Evolutionary conservation across 208 protist species (phyloP).

Genomic region (Leishmania braziliensis): DNA sequence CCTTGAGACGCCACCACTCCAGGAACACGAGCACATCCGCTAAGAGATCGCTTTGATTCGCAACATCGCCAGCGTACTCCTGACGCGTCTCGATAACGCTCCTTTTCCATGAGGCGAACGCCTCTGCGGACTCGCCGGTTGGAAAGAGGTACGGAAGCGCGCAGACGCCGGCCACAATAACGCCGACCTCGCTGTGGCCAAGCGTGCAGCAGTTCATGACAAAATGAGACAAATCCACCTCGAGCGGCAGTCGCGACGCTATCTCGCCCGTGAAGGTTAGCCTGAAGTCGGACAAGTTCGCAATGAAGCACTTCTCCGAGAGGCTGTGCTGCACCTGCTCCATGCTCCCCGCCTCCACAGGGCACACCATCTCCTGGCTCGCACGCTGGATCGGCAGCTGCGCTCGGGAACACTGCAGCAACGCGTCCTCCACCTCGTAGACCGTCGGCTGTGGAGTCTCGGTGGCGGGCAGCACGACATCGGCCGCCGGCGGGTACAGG

Average conservation of each 20-base stretch:
- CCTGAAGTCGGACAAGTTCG: slow-evolving; percentile 41
- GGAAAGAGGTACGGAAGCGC: slow-evolving; percentile 57
- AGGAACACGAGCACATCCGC: slow-evolving; percentile 82
- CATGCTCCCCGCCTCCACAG: slow-evolving; percentile 58
- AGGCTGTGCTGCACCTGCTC: slow-evolving; percentile 73
- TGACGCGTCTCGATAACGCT: slow-evolving; percentile 49
- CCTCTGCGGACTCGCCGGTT: slow-evolving; percentile 32
- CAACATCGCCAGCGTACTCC: slow-evolving; percentile 70
- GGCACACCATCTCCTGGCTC: slow-evolving; percentile 36
- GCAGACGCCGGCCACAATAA: slow-evolving; percentile 64
- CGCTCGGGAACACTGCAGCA: slow-evolving; percentile 76
- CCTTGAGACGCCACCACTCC: slow-evolving; percentile 67
- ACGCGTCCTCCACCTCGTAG: slow-evolving; percentile 68
- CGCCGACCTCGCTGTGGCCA: slow-evolving; percentile 75
- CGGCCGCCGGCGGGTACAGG: slow-evolving; percentile 65
- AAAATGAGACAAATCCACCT: slow-evolving; percentile 74
- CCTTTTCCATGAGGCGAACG: slow-evolving; percentile 39
- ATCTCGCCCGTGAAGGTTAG: slow-evolving; percentile 89
- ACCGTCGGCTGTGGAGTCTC: slow-evolving; percentile 39
- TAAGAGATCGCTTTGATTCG: slow-evolving; percentile 78
- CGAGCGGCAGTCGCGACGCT: slow-evolving; percentile 68
- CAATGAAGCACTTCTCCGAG: slow-evolving; percentile 77
- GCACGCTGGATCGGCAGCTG: slow-evolving; percentile 54
- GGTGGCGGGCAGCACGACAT: slow-evolving; percentile 45
- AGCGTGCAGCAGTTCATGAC: slow-evolving; percentile 76